A percentile compares a stretch with the other conserved stretches of the same genome.
phyloP scores from a whole-genome alignment of 352 stramenopile genomes.

The Globisporangium recalcitrans region DNA sequence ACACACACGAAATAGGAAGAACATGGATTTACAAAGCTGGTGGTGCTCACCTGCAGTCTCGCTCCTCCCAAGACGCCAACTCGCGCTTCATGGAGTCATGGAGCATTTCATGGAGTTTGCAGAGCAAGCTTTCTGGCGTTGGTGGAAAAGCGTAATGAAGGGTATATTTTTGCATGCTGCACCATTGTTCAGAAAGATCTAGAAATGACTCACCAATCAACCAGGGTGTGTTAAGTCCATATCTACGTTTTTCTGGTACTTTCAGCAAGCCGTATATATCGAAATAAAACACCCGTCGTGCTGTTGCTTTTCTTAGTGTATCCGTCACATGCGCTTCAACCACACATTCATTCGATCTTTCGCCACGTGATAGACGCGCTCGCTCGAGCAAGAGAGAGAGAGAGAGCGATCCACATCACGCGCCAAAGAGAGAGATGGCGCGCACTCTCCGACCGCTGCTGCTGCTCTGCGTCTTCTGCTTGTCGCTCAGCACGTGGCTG shows the following conservation, averaged over 20 bases:
- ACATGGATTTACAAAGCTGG: constrained; percentile 7
- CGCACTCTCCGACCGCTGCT: not conserved
- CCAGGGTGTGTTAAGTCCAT: too few species aligned
- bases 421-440: not conserved
- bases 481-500: not conserved
- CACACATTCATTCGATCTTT: constrained; percentile 6
- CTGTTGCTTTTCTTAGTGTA: too few species aligned
- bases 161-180: too few species aligned
- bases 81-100: too few species aligned
- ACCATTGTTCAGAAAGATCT: not conserved
- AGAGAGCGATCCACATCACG: not conserved
- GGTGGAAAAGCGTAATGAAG: too few species aligned
- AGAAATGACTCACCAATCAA: constrained; percentile 5
- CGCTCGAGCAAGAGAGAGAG: not conserved
- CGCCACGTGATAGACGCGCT: not conserved
- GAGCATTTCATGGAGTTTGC: too few species aligned
- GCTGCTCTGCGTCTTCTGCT: not conserved
- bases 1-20: not conserved
- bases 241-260: too few species aligned
- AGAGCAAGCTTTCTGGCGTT: too few species aligned
- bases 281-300: too few species aligned
- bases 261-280: too few species aligned
- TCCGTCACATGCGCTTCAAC: not conserved
- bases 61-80: too few species aligned
- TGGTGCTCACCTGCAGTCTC: too few species aligned